phyloP scores from a whole-genome alignment of 345 rosid species.

The Pugionium dolabratum region DNA sequence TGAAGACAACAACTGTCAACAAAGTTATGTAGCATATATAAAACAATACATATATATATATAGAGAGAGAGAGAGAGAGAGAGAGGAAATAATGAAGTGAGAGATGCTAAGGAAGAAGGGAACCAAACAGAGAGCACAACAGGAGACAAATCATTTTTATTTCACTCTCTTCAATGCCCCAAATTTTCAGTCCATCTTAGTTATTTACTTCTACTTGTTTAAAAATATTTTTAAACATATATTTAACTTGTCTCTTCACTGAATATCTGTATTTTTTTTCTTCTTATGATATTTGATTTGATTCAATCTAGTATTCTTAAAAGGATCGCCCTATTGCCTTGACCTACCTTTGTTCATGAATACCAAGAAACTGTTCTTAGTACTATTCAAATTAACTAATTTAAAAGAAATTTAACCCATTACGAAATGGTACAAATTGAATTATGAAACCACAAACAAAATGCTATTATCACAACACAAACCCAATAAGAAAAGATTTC shows the following conservation, averaged over 20 bases:
- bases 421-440: neutral
- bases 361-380: conserved; percentile 48
- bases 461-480: conserved; percentile 24
- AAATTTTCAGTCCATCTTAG: conserved; percentile 27
- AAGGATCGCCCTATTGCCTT: conserved; percentile 44
- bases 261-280: neutral
- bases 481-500: conserved; percentile 12
- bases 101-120: conserved; percentile 60
- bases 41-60: no score
- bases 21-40: conserved; percentile 2
- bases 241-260: conserved; percentile 4
- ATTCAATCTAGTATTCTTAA: conserved; percentile 39
- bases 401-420: no score
- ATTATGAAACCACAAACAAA: conserved; percentile 34
- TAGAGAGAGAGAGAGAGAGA: conserved; percentile 12
- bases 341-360: conserved; percentile 45
- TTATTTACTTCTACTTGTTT: conserved; percentile 17
- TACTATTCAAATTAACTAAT: conserved; percentile 11
- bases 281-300: conserved; percentile 33
- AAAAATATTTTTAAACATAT: neutral
- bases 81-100: conserved; percentile 14
- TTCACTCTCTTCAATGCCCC: conserved; percentile 39
- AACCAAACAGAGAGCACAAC: conserved; percentile 64
- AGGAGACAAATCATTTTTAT: conserved; percentile 64
- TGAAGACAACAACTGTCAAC: conserved; percentile 38